Evolutionary conservation across 495 filamentous ascomycete genomes (phyloP).

Genomic region (Neurospora discreta): DNA sequence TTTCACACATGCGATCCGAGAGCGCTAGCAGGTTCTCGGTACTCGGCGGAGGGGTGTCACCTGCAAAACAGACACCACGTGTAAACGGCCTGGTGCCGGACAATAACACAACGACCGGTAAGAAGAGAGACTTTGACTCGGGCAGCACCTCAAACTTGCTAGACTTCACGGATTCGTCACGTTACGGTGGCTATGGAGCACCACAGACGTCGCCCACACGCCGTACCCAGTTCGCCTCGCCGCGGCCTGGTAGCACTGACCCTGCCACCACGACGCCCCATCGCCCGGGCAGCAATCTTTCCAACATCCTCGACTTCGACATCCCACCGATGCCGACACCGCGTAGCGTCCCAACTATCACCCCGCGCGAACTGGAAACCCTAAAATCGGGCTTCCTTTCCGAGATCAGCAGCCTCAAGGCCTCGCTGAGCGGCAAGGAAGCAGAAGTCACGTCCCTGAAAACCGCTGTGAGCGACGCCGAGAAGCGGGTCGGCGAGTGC

Average conservation of each 20-base stretch:
- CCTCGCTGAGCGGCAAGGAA: slow-evolving; percentile 80
- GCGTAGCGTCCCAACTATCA: slow-evolving; percentile 80
- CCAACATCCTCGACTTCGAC: slow-evolving; percentile 83
- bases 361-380: slow-evolving; percentile 81
- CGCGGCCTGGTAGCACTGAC: background rate
- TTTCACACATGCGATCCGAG: slow-evolving; percentile 54
- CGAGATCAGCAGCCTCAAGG: slow-evolving; percentile 81
- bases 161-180: slow-evolving; percentile 76
- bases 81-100: slow-evolving; percentile 16
- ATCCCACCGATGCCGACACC: slow-evolving; percentile 83
- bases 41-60: slow-evolving; percentile 14
- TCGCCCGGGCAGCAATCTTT: slow-evolving; percentile 14
- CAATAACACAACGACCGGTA: slow-evolving; percentile 12
- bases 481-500: slow-evolving; percentile 80
- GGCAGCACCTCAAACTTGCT: slow-evolving; percentile 64
- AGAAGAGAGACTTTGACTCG: slow-evolving; percentile 17
- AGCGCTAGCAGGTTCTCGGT: slow-evolving; percentile 35
- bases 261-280: slow-evolving; percentile 24
- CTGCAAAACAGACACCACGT: slow-evolving; percentile 52
- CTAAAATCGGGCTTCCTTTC: slow-evolving; percentile 82
- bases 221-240: slow-evolving; percentile 14
- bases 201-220: slow-evolving; percentile 17
- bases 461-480: slow-evolving; percentile 74
- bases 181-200: slow-evolving; percentile 29
- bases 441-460: slow-evolving; percentile 80